phyloP scores from a whole-genome alignment of 108 stramenopile species.

The Epipyxis sp. region DNA sequence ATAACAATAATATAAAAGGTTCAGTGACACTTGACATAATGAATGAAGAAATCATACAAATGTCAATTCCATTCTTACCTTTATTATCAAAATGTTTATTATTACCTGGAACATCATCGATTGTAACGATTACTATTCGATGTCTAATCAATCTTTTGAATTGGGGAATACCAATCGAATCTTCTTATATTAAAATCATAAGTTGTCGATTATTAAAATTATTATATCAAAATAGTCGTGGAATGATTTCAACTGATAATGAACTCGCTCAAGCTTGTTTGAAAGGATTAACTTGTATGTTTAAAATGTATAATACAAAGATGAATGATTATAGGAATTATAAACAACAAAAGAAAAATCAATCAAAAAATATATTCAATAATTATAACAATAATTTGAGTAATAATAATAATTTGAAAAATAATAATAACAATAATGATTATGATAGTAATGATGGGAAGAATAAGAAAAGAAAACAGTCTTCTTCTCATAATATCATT shows the following conservation, averaged over 20 bases:
- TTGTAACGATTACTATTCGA: background rate
- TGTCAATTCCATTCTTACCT: slow-evolving; percentile 16
- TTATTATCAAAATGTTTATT: slow-evolving; percentile 2
- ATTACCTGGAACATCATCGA: background rate
- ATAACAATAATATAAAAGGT: no score
- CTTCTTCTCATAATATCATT: no score
- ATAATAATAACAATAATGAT: background rate
- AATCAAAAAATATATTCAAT: background rate
- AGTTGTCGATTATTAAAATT: background rate
- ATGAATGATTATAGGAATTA: background rate
- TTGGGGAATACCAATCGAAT: background rate
- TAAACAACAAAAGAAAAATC: background rate
- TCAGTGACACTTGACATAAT: background rate
- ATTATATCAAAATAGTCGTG: background rate
- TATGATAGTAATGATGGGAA: background rate
- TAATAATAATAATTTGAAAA: background rate
- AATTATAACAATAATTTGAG: background rate
- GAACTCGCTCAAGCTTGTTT: slow-evolving; percentile 18
- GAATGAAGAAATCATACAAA: slow-evolving; percentile 5
- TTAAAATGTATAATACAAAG: slow-evolving; percentile 8
- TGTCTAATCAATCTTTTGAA: background rate
- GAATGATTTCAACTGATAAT: slow-evolving; percentile 6
- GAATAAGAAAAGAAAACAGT: no score
- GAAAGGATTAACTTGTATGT: background rate
- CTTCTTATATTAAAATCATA: background rate